Evolutionary conservation across 257 asterid genomes (phyloP).

Genomic region (Penstemon newberryi): DNA sequence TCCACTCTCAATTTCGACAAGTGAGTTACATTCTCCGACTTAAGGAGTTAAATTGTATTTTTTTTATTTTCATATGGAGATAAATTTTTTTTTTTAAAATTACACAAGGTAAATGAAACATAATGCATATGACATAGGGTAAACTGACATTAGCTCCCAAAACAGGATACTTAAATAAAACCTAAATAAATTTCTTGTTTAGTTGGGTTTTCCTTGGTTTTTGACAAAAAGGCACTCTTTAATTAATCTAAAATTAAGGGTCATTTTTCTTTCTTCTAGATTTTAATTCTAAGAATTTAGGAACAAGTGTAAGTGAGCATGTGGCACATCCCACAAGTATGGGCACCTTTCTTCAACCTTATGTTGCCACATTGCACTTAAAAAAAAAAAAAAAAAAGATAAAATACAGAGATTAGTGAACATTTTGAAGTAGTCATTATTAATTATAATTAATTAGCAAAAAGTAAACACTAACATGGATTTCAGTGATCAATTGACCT

Average conservation of each 20-base stretch:
- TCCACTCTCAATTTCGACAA: no score
- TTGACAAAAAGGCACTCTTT: background rate
- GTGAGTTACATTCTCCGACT: no score
- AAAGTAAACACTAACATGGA: constrained; percentile 36
- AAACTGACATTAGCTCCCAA: no score
- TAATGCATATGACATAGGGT: no score
- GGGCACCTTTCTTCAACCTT: constrained; percentile 23
- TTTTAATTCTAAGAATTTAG: constrained; percentile 22
- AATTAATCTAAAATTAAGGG: background rate
- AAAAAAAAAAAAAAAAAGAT: background rate
- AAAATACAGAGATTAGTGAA: constrained; percentile 18
- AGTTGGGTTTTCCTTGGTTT: no score
- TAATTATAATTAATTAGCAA: background rate
- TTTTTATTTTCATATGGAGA: no score
- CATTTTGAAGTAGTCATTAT: constrained; percentile 16
- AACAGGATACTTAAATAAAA: no score
- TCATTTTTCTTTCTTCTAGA: constrained; percentile 22
- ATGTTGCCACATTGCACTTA: constrained; percentile 25
- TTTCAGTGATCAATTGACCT: constrained; percentile 45
- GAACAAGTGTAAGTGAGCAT: constrained; percentile 16
- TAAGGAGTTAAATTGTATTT: no score
- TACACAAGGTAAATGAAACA: no score
- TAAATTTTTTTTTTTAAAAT: no score
- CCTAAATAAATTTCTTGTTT: no score
- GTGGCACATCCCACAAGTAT: constrained; percentile 27